Percentiles rank a stretch among this genome's conserved stretches.
phyloP scores from a whole-genome alignment of 2,329 filamentous ascomycete species.

The Fusarium hainanense region DNA sequence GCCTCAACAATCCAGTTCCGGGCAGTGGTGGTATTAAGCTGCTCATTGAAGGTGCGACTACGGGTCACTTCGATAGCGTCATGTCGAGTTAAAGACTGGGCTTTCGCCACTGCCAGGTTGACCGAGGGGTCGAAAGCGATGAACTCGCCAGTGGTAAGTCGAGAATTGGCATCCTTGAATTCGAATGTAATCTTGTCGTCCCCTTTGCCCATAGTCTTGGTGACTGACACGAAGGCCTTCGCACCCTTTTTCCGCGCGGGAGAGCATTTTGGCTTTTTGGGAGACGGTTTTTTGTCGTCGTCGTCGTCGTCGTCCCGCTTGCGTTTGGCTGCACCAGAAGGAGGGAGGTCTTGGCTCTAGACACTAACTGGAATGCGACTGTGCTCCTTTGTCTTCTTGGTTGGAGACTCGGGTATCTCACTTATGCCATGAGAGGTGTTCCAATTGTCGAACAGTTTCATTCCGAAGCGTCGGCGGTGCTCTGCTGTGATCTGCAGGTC shows the following conservation, averaged over 20 bases:
- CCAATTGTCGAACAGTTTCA: not conserved
- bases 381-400: too few relatives aligned
- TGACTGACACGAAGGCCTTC: not conserved
- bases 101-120: accelerated
- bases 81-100: accelerated
- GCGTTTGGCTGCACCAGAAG: not conserved
- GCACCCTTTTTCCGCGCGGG: not conserved
- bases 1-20: not conserved
- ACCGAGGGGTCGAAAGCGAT: accelerated
- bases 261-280: too few relatives aligned
- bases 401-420: not conserved
- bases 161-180: accelerated
- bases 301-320: too few relatives aligned
- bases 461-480: not conserved
- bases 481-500: not conserved
- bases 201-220: not conserved
- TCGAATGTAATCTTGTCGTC: not conserved
- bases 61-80: accelerated
- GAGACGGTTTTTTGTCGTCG: not conserved
- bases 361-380: not conserved
- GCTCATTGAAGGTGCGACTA: accelerated
- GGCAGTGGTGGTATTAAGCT: accelerated
- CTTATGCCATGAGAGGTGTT: not conserved
- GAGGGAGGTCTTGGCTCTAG: not conserved
- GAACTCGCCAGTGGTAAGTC: not conserved